Evolutionary conservation across 306 rosid species (phyloP).

Genomic region (Acacia crassicarpa): DNA sequence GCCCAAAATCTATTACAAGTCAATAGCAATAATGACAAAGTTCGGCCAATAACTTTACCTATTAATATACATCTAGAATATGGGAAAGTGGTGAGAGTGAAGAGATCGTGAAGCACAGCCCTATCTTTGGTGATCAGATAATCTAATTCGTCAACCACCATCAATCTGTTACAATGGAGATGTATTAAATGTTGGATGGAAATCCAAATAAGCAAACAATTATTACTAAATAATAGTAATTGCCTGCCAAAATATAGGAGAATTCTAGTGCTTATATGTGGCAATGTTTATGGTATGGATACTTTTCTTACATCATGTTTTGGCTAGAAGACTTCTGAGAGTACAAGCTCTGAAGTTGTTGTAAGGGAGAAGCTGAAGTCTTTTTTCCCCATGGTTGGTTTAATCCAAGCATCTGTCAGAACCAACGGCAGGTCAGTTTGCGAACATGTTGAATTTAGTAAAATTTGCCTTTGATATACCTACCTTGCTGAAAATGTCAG

Average conservation of each 20-base stretch:
- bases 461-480: neutral
- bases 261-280: neutral
- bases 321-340: conserved; percentile 49
- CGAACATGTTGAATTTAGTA: neutral
- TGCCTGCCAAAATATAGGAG: neutral
- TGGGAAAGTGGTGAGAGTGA: conserved; percentile 88
- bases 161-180: conserved; percentile 49
- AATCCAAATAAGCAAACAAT: conserved; percentile 20
- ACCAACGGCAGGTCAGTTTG: conserved; percentile 33
- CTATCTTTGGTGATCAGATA: conserved; percentile 83
- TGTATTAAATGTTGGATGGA: neutral
- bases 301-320: conserved; percentile 69
- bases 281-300: neutral
- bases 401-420: conserved; percentile 59
- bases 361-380: conserved; percentile 52
- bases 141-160: conserved; percentile 91
- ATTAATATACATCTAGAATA: conserved; percentile 81
- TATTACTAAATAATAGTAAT: neutral
- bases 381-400: conserved; percentile 47
- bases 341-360: conserved; percentile 75
- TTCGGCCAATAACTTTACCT: conserved; percentile 48
- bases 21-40: neutral
- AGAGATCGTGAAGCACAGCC: conserved; percentile 88
- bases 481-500: conserved; percentile 83
- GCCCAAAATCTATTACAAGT: neutral